Percentiles rank a stretch among this genome's conserved stretches.
Conservation (phyloP, 2,329 filamentous ascomycete species). For the Fusarium sp. region DNA sequence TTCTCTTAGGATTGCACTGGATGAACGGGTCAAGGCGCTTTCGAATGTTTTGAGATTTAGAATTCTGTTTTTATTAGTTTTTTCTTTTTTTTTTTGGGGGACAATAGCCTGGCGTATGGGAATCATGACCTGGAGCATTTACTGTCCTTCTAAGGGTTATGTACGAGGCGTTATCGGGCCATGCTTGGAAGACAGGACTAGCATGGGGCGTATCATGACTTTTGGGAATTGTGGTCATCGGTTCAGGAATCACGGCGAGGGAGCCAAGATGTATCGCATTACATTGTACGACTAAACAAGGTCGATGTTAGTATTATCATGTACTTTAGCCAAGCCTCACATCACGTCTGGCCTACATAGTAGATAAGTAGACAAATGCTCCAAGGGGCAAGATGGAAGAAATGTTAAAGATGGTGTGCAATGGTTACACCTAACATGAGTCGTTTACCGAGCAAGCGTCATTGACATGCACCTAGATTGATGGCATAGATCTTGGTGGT, state of each 20-base stretch:
- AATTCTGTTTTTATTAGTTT: not conserved
- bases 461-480: not conserved
- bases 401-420: slow-evolving; percentile 3
- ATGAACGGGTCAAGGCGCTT: slow-evolving; percentile 32
- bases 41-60: slow-evolving; percentile 1
- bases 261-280: slow-evolving; percentile 5
- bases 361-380: not conserved
- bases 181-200: slow-evolving; percentile 41
- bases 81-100: slow-evolving; percentile 1
- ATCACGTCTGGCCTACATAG: not conserved
- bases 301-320: slow-evolving; percentile 18
- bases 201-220: slow-evolving; percentile 24
- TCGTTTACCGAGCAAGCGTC: not conserved
- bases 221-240: slow-evolving; percentile 1
- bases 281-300: slow-evolving; percentile 17
- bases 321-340: slow-evolving; percentile 26
- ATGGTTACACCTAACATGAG: not conserved
- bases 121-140: slow-evolving; percentile 19
- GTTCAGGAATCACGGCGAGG: slow-evolving; percentile 9
- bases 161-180: slow-evolving; percentile 21
- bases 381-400: not conserved
- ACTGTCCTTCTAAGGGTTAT: slow-evolving; percentile 5
- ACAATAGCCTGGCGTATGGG: slow-evolving; percentile 27
- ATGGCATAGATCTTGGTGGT: too few species aligned
- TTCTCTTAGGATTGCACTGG: slow-evolving; percentile 21